Conservation (phyloP, 129 eudicot genomes). For the Smallanthus sonchifolius region DNA sequence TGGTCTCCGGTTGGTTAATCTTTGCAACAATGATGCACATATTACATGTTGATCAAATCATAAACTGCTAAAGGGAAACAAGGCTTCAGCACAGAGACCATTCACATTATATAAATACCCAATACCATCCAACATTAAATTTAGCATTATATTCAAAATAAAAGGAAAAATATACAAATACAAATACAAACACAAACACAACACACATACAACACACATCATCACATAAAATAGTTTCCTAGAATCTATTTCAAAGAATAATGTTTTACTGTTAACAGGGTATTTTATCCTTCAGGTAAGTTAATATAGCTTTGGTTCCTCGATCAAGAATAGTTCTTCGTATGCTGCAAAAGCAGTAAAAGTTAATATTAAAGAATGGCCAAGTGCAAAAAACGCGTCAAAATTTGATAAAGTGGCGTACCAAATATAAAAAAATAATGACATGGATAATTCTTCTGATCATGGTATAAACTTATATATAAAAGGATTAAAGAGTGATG, state of each 20-base stretch:
- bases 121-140: conserved; percentile 7
- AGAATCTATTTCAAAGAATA: neutral
- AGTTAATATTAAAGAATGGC: neutral
- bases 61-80: neutral
- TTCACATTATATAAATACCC: neutral
- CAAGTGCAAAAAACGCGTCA: neutral
- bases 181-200: conserved; percentile 3
- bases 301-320: conserved; percentile 78
- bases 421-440: neutral
- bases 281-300: conserved; percentile 69
- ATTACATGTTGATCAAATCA: neutral
- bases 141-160: neutral
- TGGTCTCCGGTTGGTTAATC: too few relatives aligned
- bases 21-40: neutral
- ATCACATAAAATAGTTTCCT: neutral
- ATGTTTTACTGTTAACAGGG: conserved; percentile 35
- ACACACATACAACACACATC: conserved; percentile 20
- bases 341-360: conserved; percentile 45
- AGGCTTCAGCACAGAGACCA: neutral
- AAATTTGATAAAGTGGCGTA: neutral
- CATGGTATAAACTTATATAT: neutral
- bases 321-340: conserved; percentile 89
- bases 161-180: neutral
- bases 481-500: neutral
- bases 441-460: neutral